Base-by-base conservation (phyloP, 495 filamentous ascomycete genomes). In the Endocarpon pusillum region DNA sequence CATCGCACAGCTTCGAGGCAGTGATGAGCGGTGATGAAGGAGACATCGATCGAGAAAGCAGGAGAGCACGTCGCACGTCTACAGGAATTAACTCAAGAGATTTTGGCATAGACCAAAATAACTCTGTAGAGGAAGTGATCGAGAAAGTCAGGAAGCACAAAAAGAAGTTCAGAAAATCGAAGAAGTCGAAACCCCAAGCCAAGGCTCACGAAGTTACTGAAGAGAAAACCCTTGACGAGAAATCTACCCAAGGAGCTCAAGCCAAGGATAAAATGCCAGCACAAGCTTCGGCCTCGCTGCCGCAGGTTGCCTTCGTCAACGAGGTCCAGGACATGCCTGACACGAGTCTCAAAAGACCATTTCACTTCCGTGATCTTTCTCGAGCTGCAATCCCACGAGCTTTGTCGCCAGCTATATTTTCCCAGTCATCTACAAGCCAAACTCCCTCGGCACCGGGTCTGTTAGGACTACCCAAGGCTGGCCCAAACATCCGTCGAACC, bases 401-500 rank as follows among this genome's bases (percentile, higher is more conserved):
- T 21, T 53, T 82, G 2, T 69, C 73, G 12, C 71, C 74, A 40
- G 78, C 65, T 21, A 73, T 79, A 18, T 81, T 83, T 43, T 70
- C 58, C 39, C 53, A 15, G 25, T 56, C n/a, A 40, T 51, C 7
- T 36, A 38, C 18, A 26, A 34, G 19, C 26, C 36, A 37, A 20
- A 9, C 21, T 15, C 29, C 8, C n/a, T n/a, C n/a, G n/a, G n/a
- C n/a, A n/a, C n/a, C n/a, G n/a, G n/a, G n/a, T n/a, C n/a, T n/a
- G n/a, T n/a, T n/a, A n/a, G n/a, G n/a, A 19, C 26, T 19, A 5
- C 27, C 62, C 67, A 66, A 64, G 2, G 58, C 68, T 24, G 56
- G 61, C 23, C 68, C 67, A 35, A 69, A 70, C 19, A 67, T 91
- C 9, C 75, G 79, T 21, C 69, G 84, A 29, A 82, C 81, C 19